Evolutionary conservation across 2,329 filamentous ascomycete species (phyloP), one percentile per base, ranked within the genome.

Genomic region (Pestalotiopsis fici): DNA sequence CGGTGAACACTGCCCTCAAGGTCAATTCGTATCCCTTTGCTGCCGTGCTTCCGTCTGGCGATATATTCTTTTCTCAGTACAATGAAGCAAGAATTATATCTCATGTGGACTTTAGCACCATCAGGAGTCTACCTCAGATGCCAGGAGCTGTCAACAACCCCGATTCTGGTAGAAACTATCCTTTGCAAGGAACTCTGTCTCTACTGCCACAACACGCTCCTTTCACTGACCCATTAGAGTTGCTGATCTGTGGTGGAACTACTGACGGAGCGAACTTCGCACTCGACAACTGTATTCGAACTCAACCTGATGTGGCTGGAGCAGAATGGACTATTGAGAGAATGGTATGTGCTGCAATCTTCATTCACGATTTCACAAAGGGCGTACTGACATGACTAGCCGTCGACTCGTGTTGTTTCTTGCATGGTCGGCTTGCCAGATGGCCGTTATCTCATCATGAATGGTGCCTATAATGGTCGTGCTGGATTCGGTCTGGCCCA

Each of bases 11-110:
- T 83, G 88, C 71, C 12, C 35, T 62, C 37, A 87, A 87, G 2
- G 82, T 86, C 78, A 89, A 88, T 72, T 78, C 88, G n/a, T 89
- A 90, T 69, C 87, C 87, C 0, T 89, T 84, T 78, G 71, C 87
- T 12, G 78, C 78, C 13, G 83, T 88, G 28, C 74, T 89, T 3
- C 87, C 87, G 9, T 80, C 80, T 11, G 86, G 86, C 23, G 82
- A 82, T 25, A 87, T 89, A 73, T 85, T 88, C 66, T 83, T 87
- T n/a, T 81, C 81, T 9, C 88, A 88, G 77, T 88, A 85, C 74
- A 89, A 90, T 73, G 84, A 89, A 74, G 87, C 86, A 6, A 79
- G 86, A 11, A 83, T 89, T 68, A 79, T 89, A 15, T 81, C 88
- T 66, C 83, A 85, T 66, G 75, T 71, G 27, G 86, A 83, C 60